Evolutionary conservation across 371 early-diverging fungal genomes (phyloP).

Genomic region (Circinella minor): DNA sequence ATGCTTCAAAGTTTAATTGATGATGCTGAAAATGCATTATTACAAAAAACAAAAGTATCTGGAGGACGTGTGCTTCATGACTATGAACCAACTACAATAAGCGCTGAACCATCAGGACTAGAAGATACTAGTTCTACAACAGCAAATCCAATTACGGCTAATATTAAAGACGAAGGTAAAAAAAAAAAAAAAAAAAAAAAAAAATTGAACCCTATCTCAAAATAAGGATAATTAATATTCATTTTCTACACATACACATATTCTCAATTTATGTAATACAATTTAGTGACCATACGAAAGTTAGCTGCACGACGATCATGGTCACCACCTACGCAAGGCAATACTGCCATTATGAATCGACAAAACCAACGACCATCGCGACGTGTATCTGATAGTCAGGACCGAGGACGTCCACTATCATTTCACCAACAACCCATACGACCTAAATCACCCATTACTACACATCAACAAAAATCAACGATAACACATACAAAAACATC

Average conservation of each 20-base stretch:
- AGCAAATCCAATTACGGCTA: not conserved
- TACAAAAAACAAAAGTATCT: conserved; percentile 30
- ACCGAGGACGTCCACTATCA: conserved; percentile 12
- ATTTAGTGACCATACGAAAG: conserved; percentile 20
- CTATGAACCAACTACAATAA: conserved; percentile 16
- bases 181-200: too few relatives aligned
- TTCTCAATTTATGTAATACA: not conserved
- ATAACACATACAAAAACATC: conserved; percentile 21
- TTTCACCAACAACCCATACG: conserved; percentile 7
- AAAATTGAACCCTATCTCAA: too few relatives aligned
- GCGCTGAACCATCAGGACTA: conserved; percentile 9
- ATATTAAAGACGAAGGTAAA: conserved; percentile 1
- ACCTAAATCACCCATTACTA: conserved; percentile 9
- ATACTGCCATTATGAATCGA: conserved; percentile 24
- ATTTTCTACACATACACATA: not conserved
- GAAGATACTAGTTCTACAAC: not conserved
- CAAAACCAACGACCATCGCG: conserved; percentile 22
- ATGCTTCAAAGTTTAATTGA: conserved; percentile 46
- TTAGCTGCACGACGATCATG: conserved; percentile 22
- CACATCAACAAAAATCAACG: conserved; percentile 2
- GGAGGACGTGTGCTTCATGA: conserved; percentile 25
- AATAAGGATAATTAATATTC: not conserved
- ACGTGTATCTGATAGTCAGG: conserved; percentile 22
- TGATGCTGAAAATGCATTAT: conserved; percentile 46
- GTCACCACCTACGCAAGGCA: conserved; percentile 16